Conservation (phyloP, 2,329 filamentous ascomycete species). For the Ascochyta clinopodiicola region DNA sequence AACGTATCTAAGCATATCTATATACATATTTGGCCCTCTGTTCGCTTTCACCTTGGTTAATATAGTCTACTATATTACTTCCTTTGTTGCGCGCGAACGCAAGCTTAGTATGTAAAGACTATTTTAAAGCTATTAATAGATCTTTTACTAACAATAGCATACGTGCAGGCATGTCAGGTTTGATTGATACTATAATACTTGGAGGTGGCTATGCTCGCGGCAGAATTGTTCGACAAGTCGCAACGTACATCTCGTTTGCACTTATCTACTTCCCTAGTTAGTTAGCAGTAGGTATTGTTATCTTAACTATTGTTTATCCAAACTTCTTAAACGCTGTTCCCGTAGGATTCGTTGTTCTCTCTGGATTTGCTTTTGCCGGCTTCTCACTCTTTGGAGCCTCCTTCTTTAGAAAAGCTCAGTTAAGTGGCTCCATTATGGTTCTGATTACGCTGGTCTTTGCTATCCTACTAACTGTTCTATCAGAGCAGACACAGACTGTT, state of each 20-base stretch:
- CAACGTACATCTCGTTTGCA: constrained; percentile 32
- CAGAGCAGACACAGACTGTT: constrained; percentile 13
- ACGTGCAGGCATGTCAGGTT: constrained; percentile 23
- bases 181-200: constrained; percentile 38
- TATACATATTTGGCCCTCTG: constrained; percentile 30
- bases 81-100: constrained; percentile 32
- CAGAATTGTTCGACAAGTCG: constrained; percentile 25
- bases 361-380: constrained; percentile 30
- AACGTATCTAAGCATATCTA: constrained; percentile 20
- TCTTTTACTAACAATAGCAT: neutral
- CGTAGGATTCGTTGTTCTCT: constrained; percentile 29
- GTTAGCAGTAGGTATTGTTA: constrained; percentile 30
- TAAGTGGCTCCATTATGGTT: constrained; percentile 33
- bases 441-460: constrained; percentile 28
- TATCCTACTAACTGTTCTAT: constrained; percentile 29
- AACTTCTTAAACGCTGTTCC: constrained; percentile 22
- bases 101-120: constrained; percentile 22
- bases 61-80: constrained; percentile 35
- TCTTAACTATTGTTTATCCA: constrained; percentile 28
- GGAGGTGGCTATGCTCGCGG: constrained; percentile 28
- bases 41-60: constrained; percentile 30
- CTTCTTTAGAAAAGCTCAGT: constrained; percentile 36
- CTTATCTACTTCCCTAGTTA: constrained; percentile 38
- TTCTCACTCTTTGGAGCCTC: constrained; percentile 34
- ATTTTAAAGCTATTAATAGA: too few species aligned